Base-by-base conservation (phyloP, 2,329 filamentous ascomycete species). In the Microsporum audouinii region DNA sequence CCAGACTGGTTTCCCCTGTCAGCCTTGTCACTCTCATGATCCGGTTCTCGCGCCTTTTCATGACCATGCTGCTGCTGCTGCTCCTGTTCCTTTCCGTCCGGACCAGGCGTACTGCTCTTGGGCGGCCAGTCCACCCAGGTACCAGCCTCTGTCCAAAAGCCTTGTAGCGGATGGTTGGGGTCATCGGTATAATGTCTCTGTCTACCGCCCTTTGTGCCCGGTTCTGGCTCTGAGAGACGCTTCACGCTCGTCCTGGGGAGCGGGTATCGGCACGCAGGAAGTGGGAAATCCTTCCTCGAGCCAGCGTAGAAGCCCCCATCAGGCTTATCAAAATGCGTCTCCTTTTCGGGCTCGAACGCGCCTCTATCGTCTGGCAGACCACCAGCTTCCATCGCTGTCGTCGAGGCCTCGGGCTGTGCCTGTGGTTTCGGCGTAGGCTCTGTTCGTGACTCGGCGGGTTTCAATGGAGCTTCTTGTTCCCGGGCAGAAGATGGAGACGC, bases 71-170 rank as follows among this genome's bases (percentile, higher is more conserved):
- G 27, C n/a, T 6, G 34, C 31, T 57, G 36, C 31, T n/a, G 12
- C 57, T 45, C 53, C 27, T 43, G 31, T 31, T n/a, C 56, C 33
- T 27, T 51, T 14, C 8, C 3, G 2, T 33, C 45, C 41, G 27
- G 43, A 45, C 17, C 14, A 27, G n/a, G n/a, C 67, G 61, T 73
- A 70, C 60, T 71, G 73, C 43, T 75, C 67, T 61, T 75, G 69
- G 64, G 71, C 65, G 27, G 55, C 61, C 58, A 59, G 58, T 64
- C 61, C 23, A 31, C 34, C 58, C 58, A 62, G 6, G 17, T 43
- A 29, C 58, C 62, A 1, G 38, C 31, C 51, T 60, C 58, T 14
- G 60, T 58, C 57, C 55, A 59, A 33, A 56, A 63, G 10, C 60
- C 62, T 5, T 59, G 43, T 47, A 62, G 14, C 10, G 58, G 34